Base-by-base conservation (phyloP, 2,329 filamentous ascomycete species). In the Penicillium janthinellum region DNA sequence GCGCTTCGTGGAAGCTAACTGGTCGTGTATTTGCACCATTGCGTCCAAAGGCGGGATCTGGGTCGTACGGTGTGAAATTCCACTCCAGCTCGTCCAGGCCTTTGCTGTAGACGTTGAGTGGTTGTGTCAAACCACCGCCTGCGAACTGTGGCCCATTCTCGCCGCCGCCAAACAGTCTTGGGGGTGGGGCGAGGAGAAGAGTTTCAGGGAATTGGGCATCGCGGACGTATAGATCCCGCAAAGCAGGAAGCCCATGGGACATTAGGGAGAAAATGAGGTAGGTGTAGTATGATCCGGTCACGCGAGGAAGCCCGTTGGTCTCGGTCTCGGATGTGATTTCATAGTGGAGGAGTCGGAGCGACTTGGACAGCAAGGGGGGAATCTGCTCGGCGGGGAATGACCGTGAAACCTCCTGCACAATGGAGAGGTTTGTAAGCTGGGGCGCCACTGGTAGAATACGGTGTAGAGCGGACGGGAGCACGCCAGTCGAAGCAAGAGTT, bases 231-330 rank as follows among this genome's bases (percentile, higher is more conserved):
- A 98, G 84, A 22, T 88, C 85, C 38, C 83, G 83, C 8, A 98
- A 82, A 38, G 84, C 85, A 1, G 92, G 92, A 7, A 98, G 83
- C 7, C 86, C 85, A 62, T 89, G 89, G 15, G 87, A 84, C 61
- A 95, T 86, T 35, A 98, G 85, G 0, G 91, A 96, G n/a, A 85
- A 85, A 28, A 91, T 88, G 20, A 98, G 85, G 75, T 96, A 96
- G 61, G 86, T 85, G 76, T 97, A 96, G 78, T 96, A 96, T 17
- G 83, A 84, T 25, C 79, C 77, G 6, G 81, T 78, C 1, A 83
- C 80, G 0, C 80, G 77, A 52, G 82, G 80, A 53, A 84, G 73
- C 11, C 79, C 76, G 61, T 86, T 89, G 11, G 87, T 82, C 22
- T 86, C 85, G 0, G 85, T 79, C 4, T 69, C 59, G 6, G 75